phyloP scores from a whole-genome alignment of 345 rosid genomes.

The Brassica incana region DNA sequence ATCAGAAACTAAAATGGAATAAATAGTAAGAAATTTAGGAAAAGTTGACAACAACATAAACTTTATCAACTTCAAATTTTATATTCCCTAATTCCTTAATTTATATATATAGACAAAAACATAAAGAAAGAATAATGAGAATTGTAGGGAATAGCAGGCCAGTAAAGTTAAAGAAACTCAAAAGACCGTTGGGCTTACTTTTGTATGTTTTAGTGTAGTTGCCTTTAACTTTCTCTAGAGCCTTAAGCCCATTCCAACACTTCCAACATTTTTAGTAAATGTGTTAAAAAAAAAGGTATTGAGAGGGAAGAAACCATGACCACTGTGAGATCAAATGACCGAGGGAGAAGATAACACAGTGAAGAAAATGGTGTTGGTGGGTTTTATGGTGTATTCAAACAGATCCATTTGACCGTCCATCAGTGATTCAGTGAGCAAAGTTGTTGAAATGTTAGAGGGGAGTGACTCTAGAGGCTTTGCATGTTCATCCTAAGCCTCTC shows the following conservation, averaged over 20 bases:
- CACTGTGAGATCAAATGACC: not conserved
- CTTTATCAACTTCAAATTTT: no score
- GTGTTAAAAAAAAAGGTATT: no score
- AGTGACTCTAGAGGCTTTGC: not conserved
- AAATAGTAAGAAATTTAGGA: not conserved
- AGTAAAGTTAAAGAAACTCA: not conserved
- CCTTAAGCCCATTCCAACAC: constrained; percentile 1
- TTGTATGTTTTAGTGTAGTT: not conserved
- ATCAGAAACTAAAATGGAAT: not conserved
- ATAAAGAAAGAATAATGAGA: no score
- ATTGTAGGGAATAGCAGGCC: not conserved
- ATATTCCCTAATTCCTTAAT: no score
- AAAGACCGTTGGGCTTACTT: constrained; percentile 19
- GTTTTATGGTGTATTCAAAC: not conserved
- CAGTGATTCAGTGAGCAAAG: not conserved
- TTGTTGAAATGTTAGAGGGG: not conserved
- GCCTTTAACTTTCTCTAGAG: not conserved
- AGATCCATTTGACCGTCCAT: not conserved
- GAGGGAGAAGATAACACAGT: not conserved
- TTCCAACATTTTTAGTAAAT: no score
- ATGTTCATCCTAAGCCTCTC: not conserved
- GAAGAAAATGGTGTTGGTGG: not conserved
- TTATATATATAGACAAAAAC: no score
- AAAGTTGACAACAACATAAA: no score
- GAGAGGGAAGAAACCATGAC: not conserved